Evolutionary conservation across 768 basidiomycete genomes (phyloP).

Genomic region (Mrakia hoshinonis): DNA sequence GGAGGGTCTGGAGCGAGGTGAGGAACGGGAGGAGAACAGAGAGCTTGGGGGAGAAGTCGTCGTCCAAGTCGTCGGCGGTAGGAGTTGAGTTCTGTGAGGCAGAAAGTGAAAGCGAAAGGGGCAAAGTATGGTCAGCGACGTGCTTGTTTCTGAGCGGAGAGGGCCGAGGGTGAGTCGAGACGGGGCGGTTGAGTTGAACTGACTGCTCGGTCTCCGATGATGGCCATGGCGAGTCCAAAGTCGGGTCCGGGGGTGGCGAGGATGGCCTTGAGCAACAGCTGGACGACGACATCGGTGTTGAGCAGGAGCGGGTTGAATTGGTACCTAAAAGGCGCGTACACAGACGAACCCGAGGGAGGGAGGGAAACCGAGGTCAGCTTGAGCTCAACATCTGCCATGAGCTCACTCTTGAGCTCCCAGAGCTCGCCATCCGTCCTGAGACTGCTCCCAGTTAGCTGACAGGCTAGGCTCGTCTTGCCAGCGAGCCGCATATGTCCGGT

Average conservation of each 20-base stretch:
- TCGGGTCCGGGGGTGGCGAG: conserved; percentile 79
- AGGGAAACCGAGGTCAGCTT: not conserved
- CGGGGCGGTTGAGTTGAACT: not conserved
- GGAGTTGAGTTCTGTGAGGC: conserved; percentile 30
- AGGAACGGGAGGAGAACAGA: conserved; percentile 35
- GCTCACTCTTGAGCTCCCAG: too few relatives aligned
- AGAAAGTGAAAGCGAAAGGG: not conserved
- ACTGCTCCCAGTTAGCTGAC: too few relatives aligned
- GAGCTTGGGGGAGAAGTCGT: conserved; percentile 36
- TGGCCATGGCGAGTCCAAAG: conserved; percentile 85
- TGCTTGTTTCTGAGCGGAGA: not conserved
- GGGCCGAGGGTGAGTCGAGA: not conserved
- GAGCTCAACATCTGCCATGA: not conserved
- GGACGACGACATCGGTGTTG: conserved; percentile 85
- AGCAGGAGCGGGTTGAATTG: conserved; percentile 91
- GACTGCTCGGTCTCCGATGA: conserved; percentile 41
- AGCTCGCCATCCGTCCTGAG: too few relatives aligned
- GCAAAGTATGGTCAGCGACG: not conserved
- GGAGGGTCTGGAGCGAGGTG: conserved; percentile 34
- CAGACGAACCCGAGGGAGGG: conserved; percentile 18
- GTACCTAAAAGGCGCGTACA: conserved; percentile 51
- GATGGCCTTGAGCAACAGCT: conserved; percentile 87
- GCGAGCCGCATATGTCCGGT: not conserved
- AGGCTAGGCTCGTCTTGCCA: too few relatives aligned
- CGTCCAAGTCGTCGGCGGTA: conserved; percentile 35